Percentiles rank a stretch among this genome's conserved stretches.
phyloP scores from a whole-genome alignment of 2,329 filamentous ascomycete genomes.

The Tolypocladium endophyticum region DNA sequence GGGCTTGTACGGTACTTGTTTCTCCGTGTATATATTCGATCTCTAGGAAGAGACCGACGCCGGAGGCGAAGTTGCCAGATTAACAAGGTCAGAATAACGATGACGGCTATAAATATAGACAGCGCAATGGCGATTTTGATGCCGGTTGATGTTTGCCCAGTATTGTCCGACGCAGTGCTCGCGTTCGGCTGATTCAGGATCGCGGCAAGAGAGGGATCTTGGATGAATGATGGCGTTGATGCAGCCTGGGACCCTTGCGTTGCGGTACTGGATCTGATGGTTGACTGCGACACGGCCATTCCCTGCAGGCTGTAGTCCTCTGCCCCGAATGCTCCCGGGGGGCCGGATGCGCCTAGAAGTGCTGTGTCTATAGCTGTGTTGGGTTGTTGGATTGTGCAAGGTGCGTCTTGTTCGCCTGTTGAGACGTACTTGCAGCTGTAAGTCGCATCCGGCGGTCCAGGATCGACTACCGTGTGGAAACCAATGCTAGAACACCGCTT shows the following conservation, averaged over 20 bases:
- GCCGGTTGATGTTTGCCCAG: conserved; percentile 20
- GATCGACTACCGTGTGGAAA: conserved; percentile 12
- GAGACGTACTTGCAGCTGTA: conserved; percentile 10
- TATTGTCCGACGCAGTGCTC: background rate
- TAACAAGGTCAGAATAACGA: conserved; percentile 23
- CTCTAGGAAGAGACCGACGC: conserved; percentile 1
- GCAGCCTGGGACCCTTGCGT: background rate
- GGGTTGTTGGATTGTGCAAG: background rate
- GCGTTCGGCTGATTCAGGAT: conserved; percentile 3
- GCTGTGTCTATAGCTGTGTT: background rate
- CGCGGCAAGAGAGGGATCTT: conserved; percentile 8
- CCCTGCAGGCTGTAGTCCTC: background rate
- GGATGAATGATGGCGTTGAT: conserved; percentile 5
- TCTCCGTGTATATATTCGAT: background rate
- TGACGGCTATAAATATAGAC: conserved; percentile 26
- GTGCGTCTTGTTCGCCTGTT: background rate
- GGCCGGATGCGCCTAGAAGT: background rate
- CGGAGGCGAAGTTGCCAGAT: conserved; percentile 24
- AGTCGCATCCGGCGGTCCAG: conserved; percentile 8
- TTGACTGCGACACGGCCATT: background rate
- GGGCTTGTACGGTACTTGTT: background rate
- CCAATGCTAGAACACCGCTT: conserved; percentile 12
- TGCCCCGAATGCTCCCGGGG: background rate
- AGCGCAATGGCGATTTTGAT: conserved; percentile 35
- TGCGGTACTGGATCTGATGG: background rate